These are phyloP conservation scores for Pseudogymnoascus sp. DNA, from an alignment of 2,329 filamentous ascomycete species.

Conservation along the genomic window DNA sequence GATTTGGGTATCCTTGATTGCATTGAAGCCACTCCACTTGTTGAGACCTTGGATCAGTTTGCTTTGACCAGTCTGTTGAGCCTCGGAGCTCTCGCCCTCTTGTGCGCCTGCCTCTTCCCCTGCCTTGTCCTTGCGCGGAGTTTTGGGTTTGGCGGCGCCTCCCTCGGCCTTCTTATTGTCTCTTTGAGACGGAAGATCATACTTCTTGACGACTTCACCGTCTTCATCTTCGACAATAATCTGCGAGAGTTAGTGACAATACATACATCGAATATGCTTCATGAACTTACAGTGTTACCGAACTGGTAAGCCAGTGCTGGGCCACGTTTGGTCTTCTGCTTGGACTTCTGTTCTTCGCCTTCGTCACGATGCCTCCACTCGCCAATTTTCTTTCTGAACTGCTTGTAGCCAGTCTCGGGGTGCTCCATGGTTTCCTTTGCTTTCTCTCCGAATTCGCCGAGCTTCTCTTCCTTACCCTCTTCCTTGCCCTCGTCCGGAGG, in stretches of 20 bases:
- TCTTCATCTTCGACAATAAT: conserved; percentile 85
- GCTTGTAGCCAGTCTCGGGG: conserved; percentile 18
- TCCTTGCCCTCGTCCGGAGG: conserved; percentile 22
- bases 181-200: conserved; percentile 54
- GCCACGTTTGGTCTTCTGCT: conserved; percentile 45
- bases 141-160: conserved; percentile 37
- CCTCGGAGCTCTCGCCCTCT: conserved; percentile 29
- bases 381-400: conserved; percentile 17
- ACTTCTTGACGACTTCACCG: conserved; percentile 78
- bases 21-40: conserved; percentile 22
- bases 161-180: conserved; percentile 35
- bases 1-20: conserved; percentile 13
- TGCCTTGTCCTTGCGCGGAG: conserved; percentile 34
- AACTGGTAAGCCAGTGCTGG: conserved; percentile 80
- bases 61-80: conserved; percentile 11
- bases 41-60: conserved; percentile 5
- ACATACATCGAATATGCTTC: background rate
- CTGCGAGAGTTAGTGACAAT: conserved; percentile 28
- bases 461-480: conserved; percentile 15
- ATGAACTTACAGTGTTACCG: conserved; percentile 57
- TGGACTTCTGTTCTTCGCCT: conserved; percentile 26
- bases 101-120: conserved; percentile 34
- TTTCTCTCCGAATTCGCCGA: conserved; percentile 25
- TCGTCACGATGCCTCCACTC: conserved; percentile 32
- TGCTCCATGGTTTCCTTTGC: conserved; percentile 18